Evolutionary conservation across 441 rosid species (phyloP).

Genomic region (Capsella rubella): DNA sequence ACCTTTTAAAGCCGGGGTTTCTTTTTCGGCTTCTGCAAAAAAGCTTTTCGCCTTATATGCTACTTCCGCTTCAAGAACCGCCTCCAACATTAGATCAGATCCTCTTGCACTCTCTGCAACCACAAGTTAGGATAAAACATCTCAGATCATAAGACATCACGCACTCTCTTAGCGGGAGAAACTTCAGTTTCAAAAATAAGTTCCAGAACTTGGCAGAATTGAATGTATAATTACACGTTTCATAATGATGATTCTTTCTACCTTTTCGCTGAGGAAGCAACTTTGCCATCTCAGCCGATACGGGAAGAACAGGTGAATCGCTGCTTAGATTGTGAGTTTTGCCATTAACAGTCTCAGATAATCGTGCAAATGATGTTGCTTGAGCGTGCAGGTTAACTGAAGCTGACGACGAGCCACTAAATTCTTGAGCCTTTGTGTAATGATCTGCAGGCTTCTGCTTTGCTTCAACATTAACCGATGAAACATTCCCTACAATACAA

Average conservation of each 20-base stretch:
- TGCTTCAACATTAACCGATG: slow-evolving; percentile 40
- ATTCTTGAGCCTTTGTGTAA: slow-evolving; percentile 47
- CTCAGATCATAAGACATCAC: no score
- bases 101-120: slow-evolving; percentile 57
- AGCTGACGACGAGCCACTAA: slow-evolving; percentile 47
- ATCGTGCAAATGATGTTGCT: slow-evolving; percentile 66
- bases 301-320: slow-evolving; percentile 65
- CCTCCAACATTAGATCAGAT: slow-evolving; percentile 76
- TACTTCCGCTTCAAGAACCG: slow-evolving; percentile 81
- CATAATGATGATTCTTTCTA: slow-evolving; percentile 13
- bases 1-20: slow-evolving; percentile 50
- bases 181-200: not conserved
- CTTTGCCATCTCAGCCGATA: slow-evolving; percentile 84
- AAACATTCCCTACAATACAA: slow-evolving; percentile 37
- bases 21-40: slow-evolving; percentile 69
- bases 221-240: not conserved
- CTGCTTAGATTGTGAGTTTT: slow-evolving; percentile 41
- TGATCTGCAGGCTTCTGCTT: slow-evolving; percentile 42
- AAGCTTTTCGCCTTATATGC: slow-evolving; percentile 72
- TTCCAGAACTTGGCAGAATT: not conserved
- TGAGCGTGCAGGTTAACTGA: slow-evolving; percentile 60
- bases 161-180: not conserved
- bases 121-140: not conserved
- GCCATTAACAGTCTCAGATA: slow-evolving; percentile 56
- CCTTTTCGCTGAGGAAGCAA: slow-evolving; percentile 69